Base-by-base conservation (phyloP, 192 early-diverging fungal species). In the Mortierella antarctica region DNA sequence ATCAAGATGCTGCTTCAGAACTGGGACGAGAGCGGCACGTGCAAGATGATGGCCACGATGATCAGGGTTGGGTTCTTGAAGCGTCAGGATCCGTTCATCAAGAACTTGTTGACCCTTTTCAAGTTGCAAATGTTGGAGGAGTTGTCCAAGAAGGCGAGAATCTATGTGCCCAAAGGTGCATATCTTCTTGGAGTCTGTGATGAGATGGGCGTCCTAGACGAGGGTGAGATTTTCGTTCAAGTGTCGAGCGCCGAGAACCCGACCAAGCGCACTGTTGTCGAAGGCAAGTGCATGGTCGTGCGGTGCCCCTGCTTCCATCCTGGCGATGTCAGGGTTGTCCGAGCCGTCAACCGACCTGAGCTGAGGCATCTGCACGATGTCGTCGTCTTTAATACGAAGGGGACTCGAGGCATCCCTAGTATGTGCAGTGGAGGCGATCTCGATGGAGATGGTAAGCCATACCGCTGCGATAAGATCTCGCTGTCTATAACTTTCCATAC, bases 371-470 rank as follows among this genome's bases (percentile, higher is more conserved):
- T 92, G 4, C 61, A 67, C 7, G 90, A 95, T 70, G 94, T 95
- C 2, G 80, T 95, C 5, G 94, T 94, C 0, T 95, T 95, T 70
- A 86, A 91, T 20, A 82, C 88, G 41, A 72, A 85, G 21, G 94
- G 94, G 1, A 65, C 84, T 10, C 86, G 94, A 7, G 89, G 90
- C 62, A 82, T 94, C 49, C 91, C 93, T 5, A 92, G 89, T 52
- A 91, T 90, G 89, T 92, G 93, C 63, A 86, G 87, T 64, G 94
- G 94, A 46, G 94, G 94, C 12, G 94, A 95, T 83, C 74, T 95
- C 8, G 94, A 95, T 68, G 94, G 94, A 20, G 94, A 95, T 83
- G 86, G 77, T 80, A 64, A 54, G 65, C 46, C 9, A 67, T 18
- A 7, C 21, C 4, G 17, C n/a, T 21, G 2, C 15, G 1, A 9